Evolutionary conservation across 805 yeast species (phyloP), one percentile per base, ranked within the genome.

Genomic region (Saccharomycopsis guyanensis): DNA sequence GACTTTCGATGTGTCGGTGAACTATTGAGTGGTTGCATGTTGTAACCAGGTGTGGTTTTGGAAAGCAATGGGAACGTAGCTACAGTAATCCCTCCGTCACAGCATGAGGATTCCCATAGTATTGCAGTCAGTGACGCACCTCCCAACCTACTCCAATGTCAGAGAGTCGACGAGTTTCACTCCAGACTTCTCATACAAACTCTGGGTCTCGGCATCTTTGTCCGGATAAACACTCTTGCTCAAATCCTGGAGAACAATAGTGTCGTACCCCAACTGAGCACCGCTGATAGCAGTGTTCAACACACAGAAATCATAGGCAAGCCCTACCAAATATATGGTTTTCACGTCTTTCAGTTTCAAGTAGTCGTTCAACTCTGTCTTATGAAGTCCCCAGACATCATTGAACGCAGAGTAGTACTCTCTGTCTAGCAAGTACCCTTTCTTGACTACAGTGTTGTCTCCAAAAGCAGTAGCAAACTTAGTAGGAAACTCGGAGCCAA

Each of bases 281-380:
- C 88, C 71, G 47, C 89, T 94, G 20, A 77, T 60, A 0, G 95
- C 87, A 0, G 94, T 81, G 57, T 79, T 72, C 55, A 78, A 64
- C 3, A 91, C 97, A 61, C 97, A 89, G 61, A 68, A 87, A 59
- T 89, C 97, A 52, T 79, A 78, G 0, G 97, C 96, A 18, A 89
- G 56, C 0, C 97, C 97, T 1, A 81, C 91, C 19, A 85, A 72
- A 38, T 70, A 77, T 1, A 88, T 87, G 36, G 78, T 73, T 2
- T 73, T 70, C 37, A 86, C 76, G 0, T 61, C 64, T 34, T 72
- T 59, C 1, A 66, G 20, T 22, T 58, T 60, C 51, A 89, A 68
- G 36, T 71, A 63, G 1, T 58, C 60, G 43, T 71, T 69, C 52
- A 88, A 65, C 45, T 78, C 89, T 0, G 97, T 88, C 37, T 75